Evolutionary conservation across 2,329 filamentous ascomycete genomes (phyloP).

Genomic region (Exophiala mesophila): DNA sequence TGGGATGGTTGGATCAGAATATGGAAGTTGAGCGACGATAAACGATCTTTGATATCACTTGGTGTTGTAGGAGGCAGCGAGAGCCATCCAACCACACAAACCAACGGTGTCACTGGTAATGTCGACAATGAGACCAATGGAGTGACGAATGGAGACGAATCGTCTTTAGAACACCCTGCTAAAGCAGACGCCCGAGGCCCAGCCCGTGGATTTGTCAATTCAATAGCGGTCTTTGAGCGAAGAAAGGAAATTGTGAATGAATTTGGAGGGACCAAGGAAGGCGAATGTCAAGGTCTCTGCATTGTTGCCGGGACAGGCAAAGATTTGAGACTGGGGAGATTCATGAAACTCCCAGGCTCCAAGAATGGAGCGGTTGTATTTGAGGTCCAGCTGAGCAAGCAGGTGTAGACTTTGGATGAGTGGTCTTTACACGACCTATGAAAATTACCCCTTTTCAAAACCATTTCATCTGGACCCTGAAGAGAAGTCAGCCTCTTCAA

Average conservation of each 20-base stretch:
- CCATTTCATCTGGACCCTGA: no score
- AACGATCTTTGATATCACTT: slow-evolving; percentile 67
- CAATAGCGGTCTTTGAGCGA: slow-evolving; percentile 78
- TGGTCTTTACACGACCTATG: no score
- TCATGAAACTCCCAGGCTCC: slow-evolving; percentile 59
- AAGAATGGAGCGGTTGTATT: slow-evolving; percentile 86
- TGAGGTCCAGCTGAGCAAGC: slow-evolving; percentile 58
- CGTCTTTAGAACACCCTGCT: slow-evolving; percentile 58
- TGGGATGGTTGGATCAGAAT: slow-evolving; percentile 87
- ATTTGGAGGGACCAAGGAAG: slow-evolving; percentile 38
- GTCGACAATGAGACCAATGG: slow-evolving; percentile 3
- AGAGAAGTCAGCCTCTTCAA: no score
- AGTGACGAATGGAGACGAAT: slow-evolving; percentile 38
- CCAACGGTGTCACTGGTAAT: slow-evolving; percentile 3
- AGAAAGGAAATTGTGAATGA: slow-evolving; percentile 63
- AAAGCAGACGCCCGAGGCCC: slow-evolving; percentile 19
- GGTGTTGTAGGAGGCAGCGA: slow-evolving; percentile 58
- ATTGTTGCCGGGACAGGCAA: slow-evolving; percentile 82
- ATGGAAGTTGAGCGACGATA: slow-evolving; percentile 82
- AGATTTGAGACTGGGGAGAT: slow-evolving; percentile 79
- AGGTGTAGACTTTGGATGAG: slow-evolving; percentile 1
- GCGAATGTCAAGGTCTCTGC: slow-evolving; percentile 58
- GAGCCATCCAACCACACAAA: background rate
- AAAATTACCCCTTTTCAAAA: no score
- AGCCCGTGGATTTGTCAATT: slow-evolving; percentile 70